Base-by-base conservation (phyloP, 169 alveolate genomes). In the Eimeria sp. region DNA sequence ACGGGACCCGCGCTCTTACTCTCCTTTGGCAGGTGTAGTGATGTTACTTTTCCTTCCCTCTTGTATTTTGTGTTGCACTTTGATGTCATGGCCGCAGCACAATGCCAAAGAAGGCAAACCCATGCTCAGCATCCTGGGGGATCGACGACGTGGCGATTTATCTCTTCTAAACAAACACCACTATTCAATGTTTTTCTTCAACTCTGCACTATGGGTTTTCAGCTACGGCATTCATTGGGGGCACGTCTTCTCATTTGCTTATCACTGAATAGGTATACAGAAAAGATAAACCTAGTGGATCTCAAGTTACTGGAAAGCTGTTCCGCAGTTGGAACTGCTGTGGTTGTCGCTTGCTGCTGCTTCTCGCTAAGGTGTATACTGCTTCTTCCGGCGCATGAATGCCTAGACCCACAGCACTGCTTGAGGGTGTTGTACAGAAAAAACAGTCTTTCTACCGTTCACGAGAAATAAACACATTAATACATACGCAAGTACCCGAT, bases 61-160 rank as follows among this genome's bases (percentile, higher is more conserved):
- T 23, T 11, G 62, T 91, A n/a, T 10, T 30, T 13, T 49, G 40
- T 3, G 23, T 25, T 40, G 27, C 78, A 58, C 2, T 90, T 68
- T 56, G 66, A 10, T 30, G 58, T 16, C 78, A 85, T 43, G 43
- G 23, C 49, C 33, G 27, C 85, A 87, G 95, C 91, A 95, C 96
- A 20, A 49, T 95, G 60, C 62, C 72, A n/a, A 80, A 95, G 40
- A 72, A 80, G 40, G 89, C 95, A 43, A 52, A 95, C 74, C 91
- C 95, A 27, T 95, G 96, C 89, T 11, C 72, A 14, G 96, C 96
- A 16, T 95, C 96, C 2, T 95, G 96, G 96, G 96, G 96, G 11
- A 64, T 95, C 27, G 96, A 95, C 52, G 96, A 95, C 91, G 89
- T 95, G 23, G 95, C 96, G 56, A 72, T 95, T 20, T 85, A 95